A percentile compares a stretch with the other conserved stretches of the same genome.
Evolutionary conservation across 495 filamentous ascomycete species (phyloP).

Genomic region (Penicillium coffeae): DNA sequence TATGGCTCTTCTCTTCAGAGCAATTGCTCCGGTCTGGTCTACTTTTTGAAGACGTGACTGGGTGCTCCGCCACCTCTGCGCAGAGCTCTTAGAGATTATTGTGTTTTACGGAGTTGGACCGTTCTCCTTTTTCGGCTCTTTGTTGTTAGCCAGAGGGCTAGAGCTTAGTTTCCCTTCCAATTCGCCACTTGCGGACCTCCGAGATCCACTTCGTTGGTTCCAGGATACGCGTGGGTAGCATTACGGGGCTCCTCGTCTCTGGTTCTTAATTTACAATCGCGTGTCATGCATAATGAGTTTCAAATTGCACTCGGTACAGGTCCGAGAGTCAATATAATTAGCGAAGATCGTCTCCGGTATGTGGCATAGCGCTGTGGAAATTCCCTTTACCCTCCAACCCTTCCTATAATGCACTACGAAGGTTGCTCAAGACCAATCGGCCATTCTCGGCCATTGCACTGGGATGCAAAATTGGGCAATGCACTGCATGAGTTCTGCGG

Average conservation of each 20-base stretch:
- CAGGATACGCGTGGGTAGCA: too few species aligned
- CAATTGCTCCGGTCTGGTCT: background rate
- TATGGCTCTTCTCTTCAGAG: slow-evolving; percentile 1
- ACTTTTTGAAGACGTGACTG: too few species aligned
- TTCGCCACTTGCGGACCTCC: slow-evolving; percentile 11
- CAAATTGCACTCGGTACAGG: background rate
- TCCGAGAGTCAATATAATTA: background rate
- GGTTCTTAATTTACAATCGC: background rate
- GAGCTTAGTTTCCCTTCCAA: background rate
- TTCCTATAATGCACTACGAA: too few species aligned
- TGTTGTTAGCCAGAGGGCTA: background rate
- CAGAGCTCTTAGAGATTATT: too few species aligned
- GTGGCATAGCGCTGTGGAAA: too few species aligned
- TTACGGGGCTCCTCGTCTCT: background rate
- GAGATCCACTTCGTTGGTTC: slow-evolving; percentile 10
- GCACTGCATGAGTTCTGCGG: slow-evolving; percentile 14
- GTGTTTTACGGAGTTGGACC: too few species aligned
- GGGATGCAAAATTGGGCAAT: background rate
- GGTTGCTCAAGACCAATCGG: too few species aligned
- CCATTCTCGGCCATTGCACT: too few species aligned
- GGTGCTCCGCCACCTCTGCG: too few species aligned
- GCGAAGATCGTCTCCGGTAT: too few species aligned
- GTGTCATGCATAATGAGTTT: background rate
- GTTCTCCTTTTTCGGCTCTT: background rate
- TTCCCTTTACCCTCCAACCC: too few species aligned